These are phyloP conservation scores for Exophiala calicioides DNA, from an alignment of 2,329 filamentous ascomycete genomes.

Conservation along the genomic window DNA sequence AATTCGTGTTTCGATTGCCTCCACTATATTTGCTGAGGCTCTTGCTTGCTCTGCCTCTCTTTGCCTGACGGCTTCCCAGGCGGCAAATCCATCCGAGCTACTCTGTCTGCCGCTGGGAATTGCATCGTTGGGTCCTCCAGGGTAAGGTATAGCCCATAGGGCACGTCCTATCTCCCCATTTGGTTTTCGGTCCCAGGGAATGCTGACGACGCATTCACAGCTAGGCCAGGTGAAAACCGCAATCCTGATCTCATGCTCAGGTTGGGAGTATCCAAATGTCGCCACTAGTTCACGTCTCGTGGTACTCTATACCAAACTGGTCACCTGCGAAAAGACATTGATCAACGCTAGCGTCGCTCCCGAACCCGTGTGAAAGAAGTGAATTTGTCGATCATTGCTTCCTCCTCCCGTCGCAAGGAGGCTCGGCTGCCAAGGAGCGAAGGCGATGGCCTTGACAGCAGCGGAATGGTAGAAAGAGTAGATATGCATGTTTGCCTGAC, in stretches of 20 bases:
- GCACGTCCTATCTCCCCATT: constrained; percentile 54
- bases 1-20: neutral
- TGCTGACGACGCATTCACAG: constrained; percentile 79
- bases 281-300: constrained; percentile 84
- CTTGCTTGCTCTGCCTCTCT: constrained; percentile 13
- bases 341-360: constrained; percentile 86
- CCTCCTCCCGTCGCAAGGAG: constrained; percentile 89
- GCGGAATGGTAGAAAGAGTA: constrained; percentile 78
- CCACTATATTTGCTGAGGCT: neutral
- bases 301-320: constrained; percentile 84
- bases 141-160: constrained; percentile 84
- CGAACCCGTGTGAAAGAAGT: constrained; percentile 87
- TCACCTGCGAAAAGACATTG: constrained; percentile 89
- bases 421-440: constrained; percentile 89
- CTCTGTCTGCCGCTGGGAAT: constrained; percentile 17
- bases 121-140: constrained; percentile 57
- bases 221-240: constrained; percentile 94
- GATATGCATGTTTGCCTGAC: constrained; percentile 52
- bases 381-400: constrained; percentile 91
- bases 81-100: constrained; percentile 20
- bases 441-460: constrained; percentile 94
- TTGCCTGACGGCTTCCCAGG: constrained; percentile 26
- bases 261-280: constrained; percentile 90
- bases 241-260: constrained; percentile 84
- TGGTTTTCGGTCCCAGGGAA: constrained; percentile 66